A percentile compares a stretch with the other conserved stretches of the same genome.
phyloP scores from a whole-genome alignment of 495 filamentous ascomycete genomes.

The Penicillium odoratum region DNA sequence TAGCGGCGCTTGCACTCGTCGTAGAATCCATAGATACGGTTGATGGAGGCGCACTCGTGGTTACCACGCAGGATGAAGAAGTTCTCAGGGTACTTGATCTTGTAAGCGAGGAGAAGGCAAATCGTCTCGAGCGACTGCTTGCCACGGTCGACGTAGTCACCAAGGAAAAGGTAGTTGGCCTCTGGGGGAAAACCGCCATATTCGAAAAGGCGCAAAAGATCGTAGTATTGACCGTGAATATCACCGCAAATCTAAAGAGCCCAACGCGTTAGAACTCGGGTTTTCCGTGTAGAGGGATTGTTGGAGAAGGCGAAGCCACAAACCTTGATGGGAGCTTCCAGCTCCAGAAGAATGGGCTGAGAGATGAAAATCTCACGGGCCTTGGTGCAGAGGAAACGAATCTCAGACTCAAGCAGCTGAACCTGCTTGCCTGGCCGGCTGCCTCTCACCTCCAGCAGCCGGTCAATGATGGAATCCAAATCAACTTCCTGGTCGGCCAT shows the following conservation, averaged over 20 bases:
- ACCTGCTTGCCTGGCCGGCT: constrained; percentile 98
- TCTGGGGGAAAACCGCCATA: constrained; percentile 98
- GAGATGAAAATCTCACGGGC: constrained; percentile 99
- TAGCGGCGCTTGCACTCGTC: constrained; percentile 99
- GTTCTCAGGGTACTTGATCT: constrained; percentile 99
- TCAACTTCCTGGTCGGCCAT: constrained; percentile 99
- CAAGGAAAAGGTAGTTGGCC: constrained; percentile 99
- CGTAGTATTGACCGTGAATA: constrained; percentile 99
- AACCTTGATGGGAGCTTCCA: constrained; percentile 99
- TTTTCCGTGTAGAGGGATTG: neutral
- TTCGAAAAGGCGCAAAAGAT: constrained; percentile 95
- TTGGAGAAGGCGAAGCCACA: constrained; percentile 19
- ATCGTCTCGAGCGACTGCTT: constrained; percentile 99
- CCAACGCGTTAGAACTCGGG: constrained; percentile 10
- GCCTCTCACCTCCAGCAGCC: constrained; percentile 94
- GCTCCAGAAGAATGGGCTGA: constrained; percentile 94
- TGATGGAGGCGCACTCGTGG: constrained; percentile 99
- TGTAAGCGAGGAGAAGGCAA: constrained; percentile 96
- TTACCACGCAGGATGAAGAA: constrained; percentile 99
- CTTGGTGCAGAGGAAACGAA: constrained; percentile 97
- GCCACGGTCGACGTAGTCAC: constrained; percentile 97
- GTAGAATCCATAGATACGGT: constrained; percentile 99
- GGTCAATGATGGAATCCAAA: constrained; percentile 98
- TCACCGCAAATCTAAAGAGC: constrained; percentile 87
- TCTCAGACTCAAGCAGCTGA: constrained; percentile 94